A percentile compares a stretch with the other conserved stretches of the same genome.
Evolutionary conservation across 176 grass and related monocot genomes (phyloP).

Genomic region (Miscanthus lutarioriparius): DNA sequence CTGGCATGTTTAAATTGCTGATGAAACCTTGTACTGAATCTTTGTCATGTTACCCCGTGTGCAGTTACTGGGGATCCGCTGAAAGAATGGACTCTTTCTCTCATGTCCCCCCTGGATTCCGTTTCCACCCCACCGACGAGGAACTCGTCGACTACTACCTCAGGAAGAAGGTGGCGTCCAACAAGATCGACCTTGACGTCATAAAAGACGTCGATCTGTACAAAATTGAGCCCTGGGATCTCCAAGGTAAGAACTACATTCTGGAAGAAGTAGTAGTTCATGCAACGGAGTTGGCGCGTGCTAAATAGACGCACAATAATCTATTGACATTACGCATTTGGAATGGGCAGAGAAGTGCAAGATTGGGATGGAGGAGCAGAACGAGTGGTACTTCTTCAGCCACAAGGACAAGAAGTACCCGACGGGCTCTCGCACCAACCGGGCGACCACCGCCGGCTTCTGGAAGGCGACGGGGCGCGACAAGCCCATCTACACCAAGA

Average conservation of each 20-base stretch:
- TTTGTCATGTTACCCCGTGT: not conserved
- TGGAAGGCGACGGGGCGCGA: slow-evolving; percentile 99
- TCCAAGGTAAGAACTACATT: slow-evolving; percentile 58
- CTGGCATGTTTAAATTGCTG: not conserved
- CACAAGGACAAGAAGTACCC: slow-evolving; percentile 99
- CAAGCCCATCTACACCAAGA: slow-evolving; percentile 87
- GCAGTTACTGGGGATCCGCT: not conserved
- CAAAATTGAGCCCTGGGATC: slow-evolving; percentile 97
- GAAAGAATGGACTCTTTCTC: slow-evolving; percentile 67
- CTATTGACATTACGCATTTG: not conserved
- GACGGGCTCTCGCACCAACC: slow-evolving; percentile 82
- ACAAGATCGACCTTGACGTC: slow-evolving; percentile 88
- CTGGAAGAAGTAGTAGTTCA: not conserved
- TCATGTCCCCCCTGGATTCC: slow-evolving; percentile 88
- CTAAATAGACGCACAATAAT: too few species aligned
- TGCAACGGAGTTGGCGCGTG: not conserved
- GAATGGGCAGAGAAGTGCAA: slow-evolving; percentile 64
- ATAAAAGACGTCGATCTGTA: slow-evolving; percentile 94
- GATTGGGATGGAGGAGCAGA: slow-evolving; percentile 91
- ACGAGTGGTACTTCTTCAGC: slow-evolving; percentile 98
- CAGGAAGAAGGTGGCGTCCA: slow-evolving; percentile 86
- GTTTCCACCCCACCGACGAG: slow-evolving; percentile 95
- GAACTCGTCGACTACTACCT: slow-evolving; percentile 98
- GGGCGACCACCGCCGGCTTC: slow-evolving; percentile 79
- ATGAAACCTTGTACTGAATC: not conserved